Evolutionary conservation across 495 filamentous ascomycete species (phyloP).

Genomic region (Talaromyces trachyspermus): DNA sequence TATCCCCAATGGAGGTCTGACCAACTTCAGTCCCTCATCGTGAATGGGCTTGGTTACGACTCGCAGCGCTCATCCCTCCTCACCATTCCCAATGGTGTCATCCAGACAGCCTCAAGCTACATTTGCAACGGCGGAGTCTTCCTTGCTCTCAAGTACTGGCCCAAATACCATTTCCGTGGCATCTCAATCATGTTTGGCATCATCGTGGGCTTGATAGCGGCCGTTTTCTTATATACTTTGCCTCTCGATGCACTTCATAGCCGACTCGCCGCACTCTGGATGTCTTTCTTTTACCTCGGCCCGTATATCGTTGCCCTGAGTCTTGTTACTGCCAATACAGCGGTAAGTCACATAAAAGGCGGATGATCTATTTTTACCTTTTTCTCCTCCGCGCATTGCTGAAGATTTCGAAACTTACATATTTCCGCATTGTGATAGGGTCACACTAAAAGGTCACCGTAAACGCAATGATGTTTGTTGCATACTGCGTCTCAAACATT

Average conservation of each 20-base stretch:
- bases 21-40: constrained; percentile 28
- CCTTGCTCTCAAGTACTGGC: not conserved
- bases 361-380: not conserved
- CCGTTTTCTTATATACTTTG: too few relatives aligned
- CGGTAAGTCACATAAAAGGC: too few relatives aligned
- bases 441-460: constrained; percentile 20
- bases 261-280: too few relatives aligned
- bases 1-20: constrained; percentile 12
- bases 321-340: too few relatives aligned
- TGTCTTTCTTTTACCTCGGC: too few relatives aligned
- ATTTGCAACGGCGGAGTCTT: not conserved
- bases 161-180: constrained; percentile 14
- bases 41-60: constrained; percentile 24
- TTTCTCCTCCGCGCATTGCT: not conserved
- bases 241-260: too few relatives aligned
- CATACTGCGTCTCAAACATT: constrained; percentile 16
- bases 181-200: constrained; percentile 17
- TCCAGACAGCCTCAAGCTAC: not conserved
- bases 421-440: constrained; percentile 28
- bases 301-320: too few relatives aligned
- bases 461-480: constrained; percentile 20
- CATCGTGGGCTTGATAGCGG: constrained; percentile 18
- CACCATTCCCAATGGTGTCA: not conserved
- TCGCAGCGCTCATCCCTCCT: constrained; percentile 19
- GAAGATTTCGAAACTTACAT: constrained; percentile 13